Evolutionary conservation across 2,329 filamentous ascomycete species (phyloP), one percentile per base, ranked within the genome.

Genomic region (Apiospora malaysiana): DNA sequence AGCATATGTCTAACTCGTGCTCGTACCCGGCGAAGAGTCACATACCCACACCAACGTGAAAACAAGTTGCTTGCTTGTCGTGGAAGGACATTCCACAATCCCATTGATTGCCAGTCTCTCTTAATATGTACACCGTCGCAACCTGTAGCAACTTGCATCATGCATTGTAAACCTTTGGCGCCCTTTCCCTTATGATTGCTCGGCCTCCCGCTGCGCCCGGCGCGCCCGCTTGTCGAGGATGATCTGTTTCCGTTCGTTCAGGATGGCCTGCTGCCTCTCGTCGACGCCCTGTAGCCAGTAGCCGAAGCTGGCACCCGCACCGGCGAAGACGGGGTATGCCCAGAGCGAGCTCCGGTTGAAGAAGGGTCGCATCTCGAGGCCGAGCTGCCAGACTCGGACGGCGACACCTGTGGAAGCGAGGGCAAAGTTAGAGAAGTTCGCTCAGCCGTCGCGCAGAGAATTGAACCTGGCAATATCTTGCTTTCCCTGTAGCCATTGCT

Each of bases 231-330:
- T 98, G 86, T 97, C 95, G 71, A 98, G 85, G 75, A 99, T 87
- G 70, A 87, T 83, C 76, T 93, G 88, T 86, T 94, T 95, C 80
- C 95, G 91, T 80, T 95, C 92, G 75, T 87, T 85, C 72, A 99
- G 85, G 73, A 94, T 88, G 75, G 89, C 89, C 76, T 92, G 88
- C 84, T 98, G 95, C 81, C 91, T 88, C 79, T 93, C 86, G 82
- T 98, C 94, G 70, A 98, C 93, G 74, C 94, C 93, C 85, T 95
- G 91, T 77, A 99, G 86, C 94, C 95, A 99, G 88, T 98, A 98
- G 77, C 96, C 96, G 84, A 98, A 98, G 84, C 92, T 94, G 77
- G 92, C 95, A 77, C 95, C 95, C 74, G 94, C 90, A 76, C 89
- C 89, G 71, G 91, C 95, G 84, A 96, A 99, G 77, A 95, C 84